Percentiles rank a stretch among this genome's conserved stretches.
Conservation (phyloP, 2,329 filamentous ascomycete species). For the Thielaviopsis musarum region DNA sequence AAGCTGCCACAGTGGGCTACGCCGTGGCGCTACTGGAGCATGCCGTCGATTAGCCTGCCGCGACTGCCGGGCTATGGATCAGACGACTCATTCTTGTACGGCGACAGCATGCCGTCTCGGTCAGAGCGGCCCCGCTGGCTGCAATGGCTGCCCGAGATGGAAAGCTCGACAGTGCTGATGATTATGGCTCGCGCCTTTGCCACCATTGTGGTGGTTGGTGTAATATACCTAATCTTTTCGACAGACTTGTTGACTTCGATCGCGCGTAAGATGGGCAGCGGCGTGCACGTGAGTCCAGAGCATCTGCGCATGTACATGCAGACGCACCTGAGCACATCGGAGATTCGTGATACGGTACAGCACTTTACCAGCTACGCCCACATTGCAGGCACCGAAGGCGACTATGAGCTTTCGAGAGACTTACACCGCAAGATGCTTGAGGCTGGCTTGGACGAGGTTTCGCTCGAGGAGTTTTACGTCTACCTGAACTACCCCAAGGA, state of each 20-base stretch:
- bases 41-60: conserved; percentile 32
- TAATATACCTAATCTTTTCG: conserved; percentile 74
- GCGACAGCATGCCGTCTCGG: conserved; percentile 7
- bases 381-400: conserved; percentile 85
- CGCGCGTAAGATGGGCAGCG: conserved; percentile 42
- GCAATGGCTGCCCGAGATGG: conserved; percentile 13
- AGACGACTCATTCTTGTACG: conserved; percentile 1
- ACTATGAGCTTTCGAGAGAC: conserved; percentile 72
- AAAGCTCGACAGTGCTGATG: conserved; percentile 32
- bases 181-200: conserved; percentile 59
- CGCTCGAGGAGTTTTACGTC: conserved; percentile 64
- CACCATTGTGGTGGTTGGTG: conserved; percentile 54
- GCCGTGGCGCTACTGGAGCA: conserved; percentile 32
- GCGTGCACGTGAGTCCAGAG: conserved; percentile 65
- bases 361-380: conserved; percentile 77
- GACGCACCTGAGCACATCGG: conserved; percentile 49
- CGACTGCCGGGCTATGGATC: conserved; percentile 18
- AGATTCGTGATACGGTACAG: conserved; percentile 54
- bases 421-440: conserved; percentile 60
- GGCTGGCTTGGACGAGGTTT: conserved; percentile 58
- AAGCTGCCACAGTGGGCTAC: conserved; percentile 38
- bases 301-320: conserved; percentile 62
- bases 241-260: conserved; percentile 64
- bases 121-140: conserved; percentile 9
- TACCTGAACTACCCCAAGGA: conserved; percentile 82